These are phyloP conservation scores for Elongisporangium anandrum DNA, from an alignment of 352 stramenopile genomes.

Conservation along the genomic window DNA sequence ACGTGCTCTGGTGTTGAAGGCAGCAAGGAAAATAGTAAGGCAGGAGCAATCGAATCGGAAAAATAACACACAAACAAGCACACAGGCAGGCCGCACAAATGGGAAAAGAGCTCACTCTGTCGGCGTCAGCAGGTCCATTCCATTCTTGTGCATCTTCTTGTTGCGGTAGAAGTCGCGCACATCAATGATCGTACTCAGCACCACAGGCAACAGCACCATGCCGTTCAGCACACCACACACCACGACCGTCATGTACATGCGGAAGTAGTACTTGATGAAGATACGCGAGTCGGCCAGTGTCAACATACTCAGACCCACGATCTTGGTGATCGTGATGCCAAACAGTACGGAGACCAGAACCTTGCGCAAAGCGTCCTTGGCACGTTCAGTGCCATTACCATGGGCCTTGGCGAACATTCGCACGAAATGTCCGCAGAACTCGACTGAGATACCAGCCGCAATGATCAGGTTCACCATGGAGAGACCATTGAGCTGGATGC, in stretches of 20 bases:
- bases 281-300: conserved; percentile 78
- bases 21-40: no score
- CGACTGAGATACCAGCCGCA: conserved; percentile 67
- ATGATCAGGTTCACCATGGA: conserved; percentile 86
- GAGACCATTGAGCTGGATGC: conserved; percentile 77
- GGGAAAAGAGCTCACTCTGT: no score
- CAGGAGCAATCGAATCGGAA: no score
- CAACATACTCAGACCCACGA: conserved; percentile 78
- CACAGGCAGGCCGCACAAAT: no score
- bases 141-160: conserved; percentile 19
- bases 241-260: conserved; percentile 86
- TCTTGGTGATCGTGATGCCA: conserved; percentile 86
- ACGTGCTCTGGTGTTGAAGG: no score
- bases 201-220: conserved; percentile 55
- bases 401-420: conserved; percentile 54
- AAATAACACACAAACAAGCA: no score
- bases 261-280: conserved; percentile 90
- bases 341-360: conserved; percentile 73
- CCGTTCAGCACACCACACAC: conserved; percentile 77
- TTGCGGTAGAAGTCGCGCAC: conserved; percentile 34
- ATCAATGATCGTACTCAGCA: conserved; percentile 50
- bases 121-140: no score
- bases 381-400: conserved; percentile 34
- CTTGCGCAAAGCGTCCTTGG: conserved; percentile 37
- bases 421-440: conserved; percentile 81